A percentile compares a stretch with the other conserved stretches of the same genome.
phyloP scores from a whole-genome alignment of 768 basidiomycete genomes.

The Pisolithus orientalis region DNA sequence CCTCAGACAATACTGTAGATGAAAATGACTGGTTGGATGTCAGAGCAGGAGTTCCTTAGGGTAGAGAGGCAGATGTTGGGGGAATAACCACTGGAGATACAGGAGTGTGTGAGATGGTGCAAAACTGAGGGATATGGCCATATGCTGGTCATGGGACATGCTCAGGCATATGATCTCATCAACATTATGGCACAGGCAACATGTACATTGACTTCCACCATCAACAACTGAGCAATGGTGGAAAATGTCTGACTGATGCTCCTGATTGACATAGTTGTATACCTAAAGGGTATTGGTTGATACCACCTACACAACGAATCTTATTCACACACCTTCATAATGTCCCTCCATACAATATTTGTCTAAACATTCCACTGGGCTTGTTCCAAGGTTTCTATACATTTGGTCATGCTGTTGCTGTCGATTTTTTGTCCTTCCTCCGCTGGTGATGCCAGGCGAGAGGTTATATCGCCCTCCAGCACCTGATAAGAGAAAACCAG shows the following conservation, averaged over 20 bases:
- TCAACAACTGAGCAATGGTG: conserved; percentile 67
- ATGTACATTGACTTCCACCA: conserved; percentile 72
- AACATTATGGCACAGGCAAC: background rate
- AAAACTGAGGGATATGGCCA: no score
- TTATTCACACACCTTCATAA: conserved; percentile 58
- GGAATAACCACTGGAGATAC: no score
- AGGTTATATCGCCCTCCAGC: conserved; percentile 60
- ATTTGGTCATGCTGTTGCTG: conserved; percentile 62
- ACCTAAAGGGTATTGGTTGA: conserved; percentile 42
- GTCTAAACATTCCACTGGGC: conserved; percentile 87
- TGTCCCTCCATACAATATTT: conserved; percentile 77
- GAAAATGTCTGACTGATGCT: conserved; percentile 84
- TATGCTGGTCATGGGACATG: conserved; percentile 39
- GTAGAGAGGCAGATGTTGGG: no score
- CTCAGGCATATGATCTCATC: conserved; percentile 8
- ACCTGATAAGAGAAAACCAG: conserved; percentile 6
- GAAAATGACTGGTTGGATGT: no score
- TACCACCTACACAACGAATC: background rate
- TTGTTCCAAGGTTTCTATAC: conserved; percentile 74
- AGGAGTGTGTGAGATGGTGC: no score
- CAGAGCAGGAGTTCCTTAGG: no score
- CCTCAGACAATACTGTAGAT: no score
- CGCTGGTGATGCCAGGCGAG: conserved; percentile 65
- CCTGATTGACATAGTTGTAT: conserved; percentile 89
- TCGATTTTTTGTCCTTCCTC: conserved; percentile 72